These are phyloP conservation scores for Spergularia bocconei DNA, from an alignment of 148 eudicot genomes.

Conservation along the genomic window DNA sequence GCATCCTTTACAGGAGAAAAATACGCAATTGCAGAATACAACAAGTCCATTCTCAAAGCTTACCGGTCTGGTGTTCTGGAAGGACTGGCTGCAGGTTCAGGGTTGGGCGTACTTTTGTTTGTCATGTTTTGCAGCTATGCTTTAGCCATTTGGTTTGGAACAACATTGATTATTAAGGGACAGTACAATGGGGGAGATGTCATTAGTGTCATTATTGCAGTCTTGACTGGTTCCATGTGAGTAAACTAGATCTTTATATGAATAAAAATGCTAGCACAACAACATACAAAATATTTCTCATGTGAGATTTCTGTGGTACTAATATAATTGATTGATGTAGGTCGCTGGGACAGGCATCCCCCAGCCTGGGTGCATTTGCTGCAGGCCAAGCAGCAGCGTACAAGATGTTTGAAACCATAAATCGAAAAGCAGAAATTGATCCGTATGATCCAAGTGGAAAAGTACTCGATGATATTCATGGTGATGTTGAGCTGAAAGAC, in stretches of 20 bases:
- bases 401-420: slow-evolving; percentile 71
- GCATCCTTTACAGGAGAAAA: slow-evolving; percentile 77
- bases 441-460: slow-evolving; percentile 56
- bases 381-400: slow-evolving; percentile 69
- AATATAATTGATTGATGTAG: slow-evolving; percentile 21
- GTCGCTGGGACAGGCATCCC: slow-evolving; percentile 61
- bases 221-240: slow-evolving; percentile 63
- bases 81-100: slow-evolving; percentile 54
- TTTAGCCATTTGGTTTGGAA: slow-evolving; percentile 69
- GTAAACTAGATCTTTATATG: slow-evolving; percentile 1
- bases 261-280: background rate
- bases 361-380: slow-evolving; percentile 53
- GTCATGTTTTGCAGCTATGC: slow-evolving; percentile 41
- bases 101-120: slow-evolving; percentile 42
- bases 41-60: slow-evolving; percentile 38
- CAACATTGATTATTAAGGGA: slow-evolving; percentile 49
- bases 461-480: slow-evolving; percentile 51
- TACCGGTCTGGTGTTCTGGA: slow-evolving; percentile 44
- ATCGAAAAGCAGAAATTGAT: slow-evolving; percentile 58
- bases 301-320: background rate
- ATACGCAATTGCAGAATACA: slow-evolving; percentile 44
- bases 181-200: slow-evolving; percentile 56
- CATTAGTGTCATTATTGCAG: slow-evolving; percentile 48
- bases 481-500: slow-evolving; percentile 53
- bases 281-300: background rate